Evolutionary conservation across 331 rosid species (phyloP).

Genomic region (Prunus yedoensis): DNA sequence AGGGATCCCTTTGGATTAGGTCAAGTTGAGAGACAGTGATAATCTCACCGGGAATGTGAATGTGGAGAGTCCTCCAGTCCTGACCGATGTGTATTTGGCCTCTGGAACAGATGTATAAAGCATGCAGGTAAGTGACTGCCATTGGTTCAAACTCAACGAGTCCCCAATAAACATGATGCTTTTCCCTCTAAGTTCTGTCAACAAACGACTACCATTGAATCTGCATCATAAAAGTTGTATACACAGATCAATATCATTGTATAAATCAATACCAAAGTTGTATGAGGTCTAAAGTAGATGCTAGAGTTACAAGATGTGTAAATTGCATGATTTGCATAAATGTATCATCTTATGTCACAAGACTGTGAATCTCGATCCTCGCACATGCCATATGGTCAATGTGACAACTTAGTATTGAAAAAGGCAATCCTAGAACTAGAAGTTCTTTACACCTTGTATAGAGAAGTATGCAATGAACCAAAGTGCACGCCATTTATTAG

Average conservation of each 20-base stretch:
- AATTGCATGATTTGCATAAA: background rate
- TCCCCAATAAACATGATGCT: constrained; percentile 73
- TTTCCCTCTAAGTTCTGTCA: constrained; percentile 45
- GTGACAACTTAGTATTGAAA: background rate
- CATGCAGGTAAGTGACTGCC: constrained; percentile 90
- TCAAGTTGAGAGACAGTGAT: background rate
- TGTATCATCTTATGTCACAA: background rate
- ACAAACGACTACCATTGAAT: constrained; percentile 52
- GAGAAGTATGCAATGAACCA: background rate
- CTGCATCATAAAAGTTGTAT: constrained; percentile 25
- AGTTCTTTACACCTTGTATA: background rate
- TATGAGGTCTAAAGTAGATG: background rate
- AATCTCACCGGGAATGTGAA: constrained; percentile 53
- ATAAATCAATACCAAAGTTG: background rate
- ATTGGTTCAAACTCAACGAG: constrained; percentile 85
- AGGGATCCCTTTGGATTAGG: too few species aligned
- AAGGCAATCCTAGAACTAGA: background rate
- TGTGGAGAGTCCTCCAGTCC: constrained; percentile 46
- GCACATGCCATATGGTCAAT: background rate
- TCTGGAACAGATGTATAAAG: constrained; percentile 48
- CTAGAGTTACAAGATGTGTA: background rate
- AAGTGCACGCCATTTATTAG: too few species aligned
- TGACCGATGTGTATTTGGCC: constrained; percentile 33
- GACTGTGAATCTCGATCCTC: background rate
- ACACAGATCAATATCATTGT: background rate